These are phyloP conservation scores for Fusarium begoniae DNA, from an alignment of 2,329 filamentous ascomycete genomes.

Conservation along the genomic window DNA sequence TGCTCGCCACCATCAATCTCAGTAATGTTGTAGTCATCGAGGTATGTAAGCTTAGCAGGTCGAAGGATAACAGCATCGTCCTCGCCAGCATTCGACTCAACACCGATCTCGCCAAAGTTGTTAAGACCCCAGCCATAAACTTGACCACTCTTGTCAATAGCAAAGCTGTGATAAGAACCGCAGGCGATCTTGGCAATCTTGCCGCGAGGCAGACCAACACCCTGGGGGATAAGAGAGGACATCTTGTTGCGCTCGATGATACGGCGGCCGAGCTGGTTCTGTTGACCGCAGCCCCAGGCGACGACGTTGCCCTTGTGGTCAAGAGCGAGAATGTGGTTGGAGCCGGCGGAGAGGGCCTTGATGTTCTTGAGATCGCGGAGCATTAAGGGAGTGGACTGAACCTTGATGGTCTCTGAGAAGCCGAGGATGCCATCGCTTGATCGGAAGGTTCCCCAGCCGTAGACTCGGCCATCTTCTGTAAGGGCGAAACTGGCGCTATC, in stretches of 20 bases:
- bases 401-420: constrained; percentile 63
- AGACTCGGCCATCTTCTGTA: constrained; percentile 78
- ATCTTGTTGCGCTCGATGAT: constrained; percentile 71
- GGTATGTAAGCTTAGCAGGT: constrained; percentile 71
- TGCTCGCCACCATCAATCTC: constrained; percentile 77
- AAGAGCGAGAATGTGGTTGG: constrained; percentile 76
- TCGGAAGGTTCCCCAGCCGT: constrained; percentile 86
- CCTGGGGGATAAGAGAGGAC: constrained; percentile 67
- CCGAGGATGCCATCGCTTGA: constrained; percentile 71
- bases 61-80: constrained; percentile 74
- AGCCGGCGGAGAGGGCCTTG: constrained; percentile 69
- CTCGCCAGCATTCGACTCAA: constrained; percentile 63
- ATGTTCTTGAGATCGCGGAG: constrained; percentile 74
- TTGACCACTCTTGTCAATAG: constrained; percentile 73
- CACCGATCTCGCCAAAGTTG: constrained; percentile 83
- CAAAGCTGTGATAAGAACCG: constrained; percentile 86
- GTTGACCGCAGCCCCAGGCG: constrained; percentile 78
- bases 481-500: constrained; percentile 81
- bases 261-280: constrained; percentile 69
- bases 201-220: constrained; percentile 66
- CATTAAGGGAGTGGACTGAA: constrained; percentile 61
- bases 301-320: constrained; percentile 71
- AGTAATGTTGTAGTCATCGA: constrained; percentile 71
- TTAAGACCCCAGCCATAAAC: constrained; percentile 89
- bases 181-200: constrained; percentile 64